Conservation (phyloP, 2,329 filamentous ascomycete genomes). For the Didymella pomorum region DNA sequence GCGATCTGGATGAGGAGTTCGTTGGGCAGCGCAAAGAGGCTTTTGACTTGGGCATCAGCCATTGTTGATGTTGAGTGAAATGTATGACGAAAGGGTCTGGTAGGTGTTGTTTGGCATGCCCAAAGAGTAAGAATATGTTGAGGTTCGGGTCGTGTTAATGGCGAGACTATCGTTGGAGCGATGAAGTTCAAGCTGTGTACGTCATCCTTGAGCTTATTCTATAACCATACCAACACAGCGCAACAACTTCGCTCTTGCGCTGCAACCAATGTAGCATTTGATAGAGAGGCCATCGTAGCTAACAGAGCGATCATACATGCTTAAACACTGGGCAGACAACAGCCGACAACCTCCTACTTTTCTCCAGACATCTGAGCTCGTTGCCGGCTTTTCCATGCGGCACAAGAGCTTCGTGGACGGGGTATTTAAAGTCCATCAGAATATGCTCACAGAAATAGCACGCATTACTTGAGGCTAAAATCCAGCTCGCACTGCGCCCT, state of each 20-base stretch:
- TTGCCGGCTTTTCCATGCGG: too few relatives aligned
- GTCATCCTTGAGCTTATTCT: slow-evolving; percentile 9
- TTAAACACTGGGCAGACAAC: too few relatives aligned
- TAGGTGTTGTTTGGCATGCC: neutral
- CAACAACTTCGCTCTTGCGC: neutral
- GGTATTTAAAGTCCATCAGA: neutral
- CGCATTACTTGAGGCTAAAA: slow-evolving; percentile 29
- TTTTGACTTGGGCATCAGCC: neutral
- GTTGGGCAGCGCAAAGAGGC: slow-evolving; percentile 45
- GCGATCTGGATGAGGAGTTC: slow-evolving; percentile 49
- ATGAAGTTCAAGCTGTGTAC: slow-evolving; percentile 4
- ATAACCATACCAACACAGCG: neutral
- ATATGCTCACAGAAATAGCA: neutral
- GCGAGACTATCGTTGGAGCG: slow-evolving; percentile 1
- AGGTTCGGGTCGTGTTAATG: neutral
- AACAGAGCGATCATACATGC: too few relatives aligned
- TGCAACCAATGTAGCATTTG: too few relatives aligned
- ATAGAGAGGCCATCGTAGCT: too few relatives aligned
- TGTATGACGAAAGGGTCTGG: neutral
- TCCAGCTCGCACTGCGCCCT: slow-evolving; percentile 56
- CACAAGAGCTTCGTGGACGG: too few relatives aligned
- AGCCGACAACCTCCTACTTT: too few relatives aligned
- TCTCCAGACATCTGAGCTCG: too few relatives aligned
- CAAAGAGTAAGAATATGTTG: neutral
- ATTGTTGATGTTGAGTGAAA: neutral